Evolutionary conservation across 164 flowering plant species (phyloP).

Genomic region (Piper longum): DNA sequence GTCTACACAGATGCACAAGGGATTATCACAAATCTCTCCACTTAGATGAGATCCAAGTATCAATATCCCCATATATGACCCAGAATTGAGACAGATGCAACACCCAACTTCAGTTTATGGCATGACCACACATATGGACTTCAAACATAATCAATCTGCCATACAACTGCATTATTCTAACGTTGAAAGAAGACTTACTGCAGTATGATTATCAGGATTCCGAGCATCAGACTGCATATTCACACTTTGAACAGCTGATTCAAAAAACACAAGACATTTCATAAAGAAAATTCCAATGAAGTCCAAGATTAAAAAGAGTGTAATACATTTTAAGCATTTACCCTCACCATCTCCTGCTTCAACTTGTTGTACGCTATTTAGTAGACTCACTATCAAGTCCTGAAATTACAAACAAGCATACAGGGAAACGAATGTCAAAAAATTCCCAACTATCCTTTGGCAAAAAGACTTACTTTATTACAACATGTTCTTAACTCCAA

Average conservation of each 20-base stretch:
- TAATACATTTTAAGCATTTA: not conserved
- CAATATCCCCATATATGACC: too few relatives aligned
- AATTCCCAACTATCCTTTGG: not conserved
- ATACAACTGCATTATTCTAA: not conserved
- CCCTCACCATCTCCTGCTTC: conserved; percentile 72
- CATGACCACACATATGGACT: too few relatives aligned
- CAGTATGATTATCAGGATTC: conserved; percentile 52
- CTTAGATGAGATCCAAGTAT: too few relatives aligned
- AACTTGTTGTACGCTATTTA: conserved; percentile 55
- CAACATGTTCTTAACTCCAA: not conserved
- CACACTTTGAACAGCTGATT: conserved; percentile 63
- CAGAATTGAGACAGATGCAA: too few relatives aligned
- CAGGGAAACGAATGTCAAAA: not conserved
- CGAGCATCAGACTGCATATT: conserved; percentile 50
- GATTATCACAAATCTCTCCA: too few relatives aligned
- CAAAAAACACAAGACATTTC: conserved; percentile 3
- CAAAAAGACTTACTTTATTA: too few relatives aligned
- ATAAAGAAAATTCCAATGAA: not conserved
- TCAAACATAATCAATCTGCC: too few relatives aligned
- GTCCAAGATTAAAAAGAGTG: not conserved
- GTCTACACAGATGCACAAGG: too few relatives aligned
- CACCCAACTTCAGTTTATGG: too few relatives aligned
- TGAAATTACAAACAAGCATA: conserved; percentile 14
- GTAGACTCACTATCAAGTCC: conserved; percentile 65
- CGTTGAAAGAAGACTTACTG: conserved; percentile 24